Percentiles rank a stretch among this genome's conserved stretches.
phyloP scores from a whole-genome alignment of 371 early-diverging fungal species.

The Dichotomocladium elegans region DNA sequence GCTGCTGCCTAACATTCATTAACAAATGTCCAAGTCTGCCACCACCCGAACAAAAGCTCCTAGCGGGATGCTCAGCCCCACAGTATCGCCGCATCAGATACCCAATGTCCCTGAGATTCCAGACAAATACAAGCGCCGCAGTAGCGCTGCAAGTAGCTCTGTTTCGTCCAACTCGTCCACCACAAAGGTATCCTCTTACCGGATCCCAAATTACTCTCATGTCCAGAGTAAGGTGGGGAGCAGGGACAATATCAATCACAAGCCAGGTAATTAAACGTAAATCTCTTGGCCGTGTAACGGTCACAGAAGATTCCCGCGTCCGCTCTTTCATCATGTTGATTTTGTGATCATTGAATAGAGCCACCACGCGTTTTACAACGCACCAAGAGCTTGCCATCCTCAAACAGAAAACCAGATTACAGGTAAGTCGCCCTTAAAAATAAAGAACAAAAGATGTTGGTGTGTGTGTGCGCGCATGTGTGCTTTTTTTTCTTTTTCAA shows the following conservation, averaged over 20 bases:
- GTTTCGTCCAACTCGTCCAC: background rate
- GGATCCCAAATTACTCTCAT: conserved; percentile 3
- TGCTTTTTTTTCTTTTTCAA: background rate
- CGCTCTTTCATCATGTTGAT: background rate
- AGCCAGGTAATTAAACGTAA: conserved; percentile 3
- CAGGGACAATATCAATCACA: conserved; percentile 15
- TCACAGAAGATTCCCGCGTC: background rate
- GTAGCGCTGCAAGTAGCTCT: background rate
- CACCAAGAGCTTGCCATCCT: background rate
- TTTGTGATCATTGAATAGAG: background rate
- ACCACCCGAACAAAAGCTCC: background rate
- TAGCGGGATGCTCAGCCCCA: background rate
- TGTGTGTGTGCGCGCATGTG: background rate
- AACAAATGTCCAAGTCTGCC: background rate
- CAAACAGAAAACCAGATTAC: conserved; percentile 1
- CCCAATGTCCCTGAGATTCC: background rate
- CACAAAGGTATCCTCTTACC: conserved; percentile 1
- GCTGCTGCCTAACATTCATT: no score
- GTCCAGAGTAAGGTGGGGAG: conserved; percentile 18
- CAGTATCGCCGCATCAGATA: background rate
- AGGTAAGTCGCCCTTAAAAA: conserved; percentile 1
- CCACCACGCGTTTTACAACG: background rate
- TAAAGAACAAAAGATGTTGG: background rate
- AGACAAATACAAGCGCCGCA: background rate
- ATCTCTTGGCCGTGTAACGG: background rate